phyloP scores from a whole-genome alignment of 306 rosid genomes.

The Fragaria nilgerrensis region DNA sequence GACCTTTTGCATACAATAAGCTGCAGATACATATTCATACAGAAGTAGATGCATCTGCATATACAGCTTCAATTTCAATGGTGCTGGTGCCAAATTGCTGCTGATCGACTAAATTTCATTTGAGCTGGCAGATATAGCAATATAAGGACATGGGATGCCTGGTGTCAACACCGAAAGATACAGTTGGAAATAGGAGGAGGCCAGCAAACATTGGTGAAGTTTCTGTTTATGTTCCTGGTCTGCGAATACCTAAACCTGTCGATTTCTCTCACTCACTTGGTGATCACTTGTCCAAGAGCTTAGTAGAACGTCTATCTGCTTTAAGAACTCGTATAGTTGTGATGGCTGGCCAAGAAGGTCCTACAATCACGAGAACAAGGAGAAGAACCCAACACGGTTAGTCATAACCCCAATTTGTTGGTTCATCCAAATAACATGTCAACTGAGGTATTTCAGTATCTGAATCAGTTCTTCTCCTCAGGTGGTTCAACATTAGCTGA shows the following conservation, averaged over 20 bases:
- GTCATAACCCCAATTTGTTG: slow-evolving; percentile 27
- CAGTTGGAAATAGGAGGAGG: slow-evolving; percentile 78
- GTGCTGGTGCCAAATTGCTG: slow-evolving; percentile 18
- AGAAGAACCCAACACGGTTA: slow-evolving; percentile 90
- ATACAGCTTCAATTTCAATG: slow-evolving; percentile 12
- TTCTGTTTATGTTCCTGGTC: slow-evolving; percentile 92
- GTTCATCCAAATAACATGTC: slow-evolving; percentile 13
- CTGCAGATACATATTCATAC: background rate
- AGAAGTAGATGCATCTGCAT: background rate
- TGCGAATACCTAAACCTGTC: slow-evolving; percentile 88
- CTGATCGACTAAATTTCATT: slow-evolving; percentile 34
- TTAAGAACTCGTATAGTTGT: slow-evolving; percentile 89
- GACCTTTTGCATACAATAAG: background rate
- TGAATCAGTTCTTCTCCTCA: slow-evolving; percentile 39
- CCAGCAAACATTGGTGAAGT: slow-evolving; percentile 95
- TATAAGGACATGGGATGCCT: slow-evolving; percentile 78
- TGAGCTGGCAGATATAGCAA: slow-evolving; percentile 40
- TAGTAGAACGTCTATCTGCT: slow-evolving; percentile 78
- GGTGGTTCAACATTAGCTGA: slow-evolving; percentile 90
- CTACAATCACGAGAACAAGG: slow-evolving; percentile 86
- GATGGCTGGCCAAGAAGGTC: slow-evolving; percentile 95
- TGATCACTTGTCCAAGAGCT: slow-evolving; percentile 74
- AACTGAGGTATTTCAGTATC: slow-evolving; percentile 33
- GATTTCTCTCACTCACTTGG: slow-evolving; percentile 75
- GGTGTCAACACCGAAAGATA: slow-evolving; percentile 66